Evolutionary conservation across 345 rosid species (phyloP), one percentile per base, ranked within the genome.

Genomic region (Gossypium mustelinum): DNA sequence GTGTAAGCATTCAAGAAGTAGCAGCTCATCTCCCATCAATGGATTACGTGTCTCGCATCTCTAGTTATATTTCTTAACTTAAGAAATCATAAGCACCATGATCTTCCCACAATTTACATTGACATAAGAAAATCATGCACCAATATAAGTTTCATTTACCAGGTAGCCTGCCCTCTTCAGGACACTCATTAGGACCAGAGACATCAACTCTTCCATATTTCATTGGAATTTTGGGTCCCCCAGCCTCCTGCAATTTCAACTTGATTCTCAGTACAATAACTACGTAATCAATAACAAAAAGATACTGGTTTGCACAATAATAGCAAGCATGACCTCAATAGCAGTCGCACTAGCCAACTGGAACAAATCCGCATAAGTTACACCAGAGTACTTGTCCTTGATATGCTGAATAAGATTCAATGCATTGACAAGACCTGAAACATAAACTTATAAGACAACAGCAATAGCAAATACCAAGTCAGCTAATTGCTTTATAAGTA

Each of bases 121-220:
- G n/a, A 75, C 11, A 62, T 10, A 39, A 56, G 60, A 68, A 2
- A 20, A 27, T 39, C 67, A 55, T n/a, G 74, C 12, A 29, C 51
- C 4, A 59, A 11, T 45, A 13, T 14, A 79, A 14, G 72, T 68
- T 80, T 57, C 61, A 87, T 89, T 75, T 74, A 94, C 98, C 95
- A 71, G 98, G 98, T 86, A 94, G 98, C 80, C 98, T 91, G 79
- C 98, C 98, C 84, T 94, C 98, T 82, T 94, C 98, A 58, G 98
- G 98, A 74, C 98, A 92, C 74, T 89, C 84, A 1, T 89, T 88
- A 76, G 98, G 94, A 56, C 79, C 78, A 18, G 85, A 80, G 54
- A 87, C 89, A 77, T 94, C 98, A 54, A 89, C 96, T 81, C 97
- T 87, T 79, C 98, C 98, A 80, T 94, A 94, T 74, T 87, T 94